Evolutionary conservation across 2,329 filamentous ascomycete genomes (phyloP), one percentile per base, ranked within the genome.

Genomic region (Cytospora leucostoma): DNA sequence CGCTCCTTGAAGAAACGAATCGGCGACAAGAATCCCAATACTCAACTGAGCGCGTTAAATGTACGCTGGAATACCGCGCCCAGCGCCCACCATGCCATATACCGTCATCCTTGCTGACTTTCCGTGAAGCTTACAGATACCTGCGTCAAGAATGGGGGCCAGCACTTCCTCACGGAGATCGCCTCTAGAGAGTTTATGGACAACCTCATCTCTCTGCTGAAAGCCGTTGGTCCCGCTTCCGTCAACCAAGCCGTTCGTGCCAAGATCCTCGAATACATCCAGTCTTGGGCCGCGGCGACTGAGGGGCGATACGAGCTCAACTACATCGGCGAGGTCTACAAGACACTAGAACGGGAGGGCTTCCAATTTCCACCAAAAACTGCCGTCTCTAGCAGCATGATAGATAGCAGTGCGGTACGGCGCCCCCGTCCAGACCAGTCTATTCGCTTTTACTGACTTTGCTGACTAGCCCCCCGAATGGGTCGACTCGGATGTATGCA

Each of bases 101-200:
- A 38, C 21, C 56, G 13, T 11, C 44, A 4, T 19, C 37, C 15
- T 13, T 56, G 32, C 56, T 61, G 15, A 63, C 47, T 21, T 44
- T 6, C 27, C 15, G 7, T 58, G 60, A 66, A 87, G 92, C 89
- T 99, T 71, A 97, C 93, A 68, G 95, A 99, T 79, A 98, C 95
- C 0, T 99, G 95, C 74, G 93, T 98, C 66, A 99, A 99, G 80
- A 99, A 99, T 81, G 95, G 95, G 65, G 95, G 95, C 70, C 86
- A 90, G 47, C 95, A 99, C 77, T 99, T 99, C 76, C 88, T 99
- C 56, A 84, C 88, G 68, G 95, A 99, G 79, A 95, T 99, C 70
- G 94, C 95, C 49, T 97, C 94, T 19, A 88, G 93, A 67, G 95
- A 99, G 79, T 99, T 98, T 73, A 96, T 99, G 90, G 95, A 99